Evolutionary conservation across 2,329 filamentous ascomycete genomes (phyloP), one percentile per base, ranked within the genome.

Genomic region (Aspergillus jensenii): DNA sequence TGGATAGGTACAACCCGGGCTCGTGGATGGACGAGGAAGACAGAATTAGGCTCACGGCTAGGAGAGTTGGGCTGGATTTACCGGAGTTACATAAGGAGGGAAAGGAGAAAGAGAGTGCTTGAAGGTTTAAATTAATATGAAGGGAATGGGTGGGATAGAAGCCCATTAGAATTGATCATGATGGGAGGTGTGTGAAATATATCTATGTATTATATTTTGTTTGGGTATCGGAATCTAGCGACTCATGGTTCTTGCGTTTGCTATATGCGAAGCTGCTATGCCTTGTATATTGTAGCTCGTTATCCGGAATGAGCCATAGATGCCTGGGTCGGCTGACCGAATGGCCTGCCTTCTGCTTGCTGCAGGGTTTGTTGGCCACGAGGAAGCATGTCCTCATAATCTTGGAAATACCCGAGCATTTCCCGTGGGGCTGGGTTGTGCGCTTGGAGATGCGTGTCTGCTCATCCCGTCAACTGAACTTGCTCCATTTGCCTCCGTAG

Each of bases 1-100:
- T 98, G 39, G 93, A 97, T 77, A 84, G 93, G 67, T 98, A 99
- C 77, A 98, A 98, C 74, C 92, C 92, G 0, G 92, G 93, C 17
- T 91, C 96, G 86, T 85, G 86, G 65, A 90, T 96, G 88, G 86
- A 89, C 72, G 87, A 96, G 76, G 82, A 87, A 71, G 93, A 98
- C 79, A 83, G 90, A 60, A 87, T 97, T 43, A 80, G 91, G 58
- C 79, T 97, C 79, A 90, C 90, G 54, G 95, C 95, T 8, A 81
- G 91, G 76, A 85, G 90, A 71, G 92, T 98, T 41, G 95, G 93
- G 17, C 91, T 97, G 89, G 84, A 97, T 75, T 72, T 98, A 75
- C 93, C 93, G 0, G 84, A 97, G 74, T 72, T 98, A 75, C 93
- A 93, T 0, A 74, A 84, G 33, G 87, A 90, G 76, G 87, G 75